Conservation (phyloP, 805 yeast genomes). For the Diddensiella transvaalensis region DNA sequence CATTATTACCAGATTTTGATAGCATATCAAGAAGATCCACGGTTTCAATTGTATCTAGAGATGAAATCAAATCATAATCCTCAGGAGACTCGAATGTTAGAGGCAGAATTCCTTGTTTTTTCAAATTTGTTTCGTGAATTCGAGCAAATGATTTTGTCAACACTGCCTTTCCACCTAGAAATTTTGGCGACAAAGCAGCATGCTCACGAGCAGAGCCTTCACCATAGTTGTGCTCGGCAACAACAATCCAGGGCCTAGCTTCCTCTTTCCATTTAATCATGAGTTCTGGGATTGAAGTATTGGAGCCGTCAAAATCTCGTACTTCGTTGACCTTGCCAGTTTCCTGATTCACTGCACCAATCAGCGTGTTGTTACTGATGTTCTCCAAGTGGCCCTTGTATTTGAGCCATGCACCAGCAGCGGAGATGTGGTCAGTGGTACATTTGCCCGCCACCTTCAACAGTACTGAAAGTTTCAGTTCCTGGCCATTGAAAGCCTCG, state of each 20-base stretch:
- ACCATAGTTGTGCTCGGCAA: conserved; percentile 97
- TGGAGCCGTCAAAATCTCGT: conserved; percentile 77
- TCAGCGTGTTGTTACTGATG: conserved; percentile 89
- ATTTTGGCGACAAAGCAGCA: conserved; percentile 94
- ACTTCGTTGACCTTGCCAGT: conserved; percentile 94
- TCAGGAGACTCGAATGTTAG: conserved; percentile 84
- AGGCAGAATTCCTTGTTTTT: conserved; percentile 97
- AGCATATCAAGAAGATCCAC: conserved; percentile 71
- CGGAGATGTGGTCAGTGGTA: conserved; percentile 97
- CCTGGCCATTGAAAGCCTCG: conserved; percentile 80
- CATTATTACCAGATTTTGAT: conserved; percentile 79
- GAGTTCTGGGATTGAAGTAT: conserved; percentile 84
- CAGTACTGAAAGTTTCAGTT: conserved; percentile 68
- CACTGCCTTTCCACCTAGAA: conserved; percentile 85
- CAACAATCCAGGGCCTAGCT: conserved; percentile 82
- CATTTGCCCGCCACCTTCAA: conserved; percentile 96
- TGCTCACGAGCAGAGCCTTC: conserved; percentile 99
- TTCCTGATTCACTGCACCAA: conserved; percentile 96
- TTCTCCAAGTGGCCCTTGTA: conserved; percentile 97
- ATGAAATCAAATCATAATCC: conserved; percentile 76
- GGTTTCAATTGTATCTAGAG: conserved; percentile 78
- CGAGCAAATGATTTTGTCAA: conserved; percentile 95
- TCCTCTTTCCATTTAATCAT: conserved; percentile 95
- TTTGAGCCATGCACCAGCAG: conserved; percentile 98
- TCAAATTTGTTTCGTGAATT: conserved; percentile 96